Conservation (phyloP, 331 rosid genomes). For the Erythrophleum ivorense region DNA sequence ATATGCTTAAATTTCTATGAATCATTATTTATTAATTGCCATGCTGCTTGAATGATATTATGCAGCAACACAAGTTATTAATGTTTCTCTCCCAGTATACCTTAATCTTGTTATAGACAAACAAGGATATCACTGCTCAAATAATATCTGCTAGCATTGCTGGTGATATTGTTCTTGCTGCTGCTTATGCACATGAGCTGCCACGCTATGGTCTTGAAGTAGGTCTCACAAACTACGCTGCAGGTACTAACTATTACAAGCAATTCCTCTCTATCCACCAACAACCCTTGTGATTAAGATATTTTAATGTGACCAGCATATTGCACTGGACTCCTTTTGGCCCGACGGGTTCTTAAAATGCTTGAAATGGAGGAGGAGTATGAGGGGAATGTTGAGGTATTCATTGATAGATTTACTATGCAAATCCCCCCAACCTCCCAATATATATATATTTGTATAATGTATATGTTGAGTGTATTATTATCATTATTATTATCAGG, state of each 20-base stretch:
- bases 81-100: background rate
- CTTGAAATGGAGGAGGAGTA: constrained; percentile 83
- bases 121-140: constrained; percentile 74
- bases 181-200: constrained; percentile 79
- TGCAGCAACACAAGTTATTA: background rate
- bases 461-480: background rate
- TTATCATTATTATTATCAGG: constrained; percentile 36
- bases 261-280: too few species aligned
- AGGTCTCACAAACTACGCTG: constrained; percentile 89
- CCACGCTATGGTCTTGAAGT: constrained; percentile 74
- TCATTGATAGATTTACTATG: background rate
- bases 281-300: background rate
- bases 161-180: constrained; percentile 78
- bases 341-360: constrained; percentile 74
- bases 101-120: constrained; percentile 62
- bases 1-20: background rate
- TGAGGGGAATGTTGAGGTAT: constrained; percentile 89
- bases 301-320: constrained; percentile 54
- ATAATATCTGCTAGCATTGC: constrained; percentile 75
- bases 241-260: constrained; percentile 51
- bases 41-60: background rate
- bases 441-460: background rate
- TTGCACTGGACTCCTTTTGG: constrained; percentile 84
- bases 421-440: too few species aligned
- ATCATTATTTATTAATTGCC: background rate